phyloP scores from a whole-genome alignment of 192 early-diverging fungal species.

The Funneliformis mosseae region DNA sequence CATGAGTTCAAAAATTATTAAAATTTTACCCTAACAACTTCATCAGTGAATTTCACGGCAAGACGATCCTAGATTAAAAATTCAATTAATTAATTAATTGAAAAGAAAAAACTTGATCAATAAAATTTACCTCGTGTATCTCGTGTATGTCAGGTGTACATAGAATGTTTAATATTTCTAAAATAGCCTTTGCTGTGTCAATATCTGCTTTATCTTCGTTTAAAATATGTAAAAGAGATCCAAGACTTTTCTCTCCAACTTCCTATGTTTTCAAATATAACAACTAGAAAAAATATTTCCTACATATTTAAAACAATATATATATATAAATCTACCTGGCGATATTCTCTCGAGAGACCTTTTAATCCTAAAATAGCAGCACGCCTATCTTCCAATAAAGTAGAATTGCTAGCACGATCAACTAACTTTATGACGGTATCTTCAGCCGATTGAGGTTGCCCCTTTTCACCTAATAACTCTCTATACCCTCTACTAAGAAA shows the following conservation, averaged over 20 bases:
- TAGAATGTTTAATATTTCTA: slow-evolving; percentile 87
- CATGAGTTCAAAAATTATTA: slow-evolving; percentile 33
- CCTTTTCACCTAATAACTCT: slow-evolving; percentile 64
- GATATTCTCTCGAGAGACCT: slow-evolving; percentile 83
- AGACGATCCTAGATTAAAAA: slow-evolving; percentile 18
- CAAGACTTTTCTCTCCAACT: slow-evolving; percentile 80
- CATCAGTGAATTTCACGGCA: slow-evolving; percentile 42
- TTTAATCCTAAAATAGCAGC: slow-evolving; percentile 86
- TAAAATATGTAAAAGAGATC: slow-evolving; percentile 73
- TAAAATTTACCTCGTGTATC: slow-evolving; percentile 21
- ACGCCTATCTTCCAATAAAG: slow-evolving; percentile 87
- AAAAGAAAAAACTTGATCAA: slow-evolving; percentile 3
- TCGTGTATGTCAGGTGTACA: slow-evolving; percentile 55
- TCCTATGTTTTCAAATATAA: slow-evolving; percentile 54
- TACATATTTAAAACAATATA: not conserved
- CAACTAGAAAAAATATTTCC: not conserved
- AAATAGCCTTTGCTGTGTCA: slow-evolving; percentile 80
- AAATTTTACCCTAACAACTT: slow-evolving; percentile 45
- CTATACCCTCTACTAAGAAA: slow-evolving; percentile 47
- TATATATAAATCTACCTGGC: slow-evolving; percentile 46
- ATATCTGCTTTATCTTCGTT: slow-evolving; percentile 82
- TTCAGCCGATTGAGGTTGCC: slow-evolving; percentile 60
- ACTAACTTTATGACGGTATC: slow-evolving; percentile 85
- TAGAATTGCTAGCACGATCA: slow-evolving; percentile 81
- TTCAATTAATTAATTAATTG: not conserved